Base-by-base conservation (phyloP, 192 early-diverging fungal species). In the Borealophlyctis nickersoniae region DNA sequence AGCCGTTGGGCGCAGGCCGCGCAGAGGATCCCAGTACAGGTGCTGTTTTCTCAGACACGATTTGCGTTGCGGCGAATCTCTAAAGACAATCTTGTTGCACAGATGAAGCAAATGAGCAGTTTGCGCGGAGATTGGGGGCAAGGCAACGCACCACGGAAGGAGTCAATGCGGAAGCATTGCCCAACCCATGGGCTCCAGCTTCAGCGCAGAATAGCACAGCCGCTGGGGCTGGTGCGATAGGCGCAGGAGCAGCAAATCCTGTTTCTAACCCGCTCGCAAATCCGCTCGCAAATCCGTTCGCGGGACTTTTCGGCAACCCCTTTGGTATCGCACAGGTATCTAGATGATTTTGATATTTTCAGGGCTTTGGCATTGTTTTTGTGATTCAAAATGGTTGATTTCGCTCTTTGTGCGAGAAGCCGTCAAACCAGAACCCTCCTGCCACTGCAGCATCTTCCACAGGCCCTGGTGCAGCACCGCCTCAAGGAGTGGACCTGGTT, bases 101-200 rank as follows among this genome's bases (percentile, higher is more conserved):
- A 56, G 73, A 76, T 22, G 74, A 76, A 60, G 66, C 71, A 14
- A 76, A 76, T 58, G 28, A 52, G 4, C 49, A 49, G 26, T 63
- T 69, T 48, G 69, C 74, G 28, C 58, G 57, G n/a, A 29, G 26
- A 19, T 55, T 76, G 3, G 74, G 74, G 23, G 70, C 61, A 3
- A 30, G 63, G 13, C 60, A 51, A 33, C 7, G 29, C 9, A 35
- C 53, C 19, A 49, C 29, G 28, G 54, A 66, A 24, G 58, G 60
- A 49, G 49, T 67, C 52, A 76, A 73, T 59, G 52, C 58, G 34
- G 36, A 60, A 11, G 71, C 75, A 7, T 49, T 77, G 9, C 75
- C 75, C 36, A 77, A 77, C 48, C 68, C 69, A 1, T 77, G 75
- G 75, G 69, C 71, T 11, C 55, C 74, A 19, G 61, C 63, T 16